These are phyloP conservation scores for Hylodesmum podocarpum DNA, from an alignment of 306 rosid genomes.

Conservation along the genomic window DNA sequence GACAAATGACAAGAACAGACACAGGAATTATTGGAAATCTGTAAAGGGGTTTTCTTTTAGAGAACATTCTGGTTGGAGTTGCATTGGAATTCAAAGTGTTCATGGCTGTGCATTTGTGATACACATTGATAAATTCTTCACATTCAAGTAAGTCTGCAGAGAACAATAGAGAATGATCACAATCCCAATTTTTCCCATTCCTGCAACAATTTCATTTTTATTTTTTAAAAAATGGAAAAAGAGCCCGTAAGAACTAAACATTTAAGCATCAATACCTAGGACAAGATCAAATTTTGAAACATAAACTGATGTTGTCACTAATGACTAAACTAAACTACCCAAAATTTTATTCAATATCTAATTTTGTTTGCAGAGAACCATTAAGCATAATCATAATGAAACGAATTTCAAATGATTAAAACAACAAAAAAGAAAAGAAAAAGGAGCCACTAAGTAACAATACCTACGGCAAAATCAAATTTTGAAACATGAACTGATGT, in stretches of 20 bases:
- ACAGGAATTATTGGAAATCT: constrained; percentile 44
- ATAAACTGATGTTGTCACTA: not conserved
- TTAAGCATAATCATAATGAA: constrained; percentile 8
- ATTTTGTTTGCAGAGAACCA: not conserved
- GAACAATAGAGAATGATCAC: not conserved
- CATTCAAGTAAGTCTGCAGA: not conserved
- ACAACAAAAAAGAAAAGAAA: not conserved
- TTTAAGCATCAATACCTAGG: not conserved
- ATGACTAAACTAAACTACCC: not conserved
- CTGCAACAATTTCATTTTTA: constrained; percentile 15
- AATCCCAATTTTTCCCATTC: not conserved
- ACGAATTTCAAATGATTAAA: not conserved
- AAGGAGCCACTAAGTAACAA: not conserved
- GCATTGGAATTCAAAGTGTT: constrained; percentile 28
- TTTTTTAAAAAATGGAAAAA: not conserved
- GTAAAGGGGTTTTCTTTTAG: constrained; percentile 36
- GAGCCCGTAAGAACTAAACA: too few species aligned
- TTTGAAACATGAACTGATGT: not conserved
- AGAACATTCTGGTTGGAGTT: constrained; percentile 38
- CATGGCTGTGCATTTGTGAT: not conserved
- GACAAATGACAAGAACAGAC: constrained; percentile 25
- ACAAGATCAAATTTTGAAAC: not conserved
- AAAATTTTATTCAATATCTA: not conserved
- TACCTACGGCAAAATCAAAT: not conserved
- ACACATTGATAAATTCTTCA: not conserved